These are phyloP conservation scores for Komagataea norvegica DNA, from an alignment of 1,139 yeast genomes.

Conservation along the genomic window DNA sequence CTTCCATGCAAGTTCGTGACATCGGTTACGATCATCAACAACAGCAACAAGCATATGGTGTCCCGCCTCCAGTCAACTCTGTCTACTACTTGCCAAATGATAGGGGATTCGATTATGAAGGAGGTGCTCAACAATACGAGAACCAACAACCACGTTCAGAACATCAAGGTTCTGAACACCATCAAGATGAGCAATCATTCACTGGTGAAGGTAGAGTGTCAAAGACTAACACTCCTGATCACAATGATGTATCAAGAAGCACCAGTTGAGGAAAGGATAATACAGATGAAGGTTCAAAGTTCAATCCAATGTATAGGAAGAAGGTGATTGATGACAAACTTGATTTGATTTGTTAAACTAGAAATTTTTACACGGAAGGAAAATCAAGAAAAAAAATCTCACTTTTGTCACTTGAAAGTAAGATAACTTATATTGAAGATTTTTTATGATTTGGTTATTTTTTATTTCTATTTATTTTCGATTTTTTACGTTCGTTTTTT, in stretches of 20 bases:
- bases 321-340: too few relatives aligned
- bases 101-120: slow-evolving; percentile 12
- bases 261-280: slow-evolving; percentile 1
- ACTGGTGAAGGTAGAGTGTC: slow-evolving; percentile 4
- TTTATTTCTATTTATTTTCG: background rate
- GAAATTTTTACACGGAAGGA: too few relatives aligned
- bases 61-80: slow-evolving; percentile 13
- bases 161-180: slow-evolving; percentile 5
- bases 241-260: slow-evolving; percentile 1
- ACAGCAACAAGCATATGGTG: slow-evolving; percentile 7
- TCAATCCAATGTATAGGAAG: slow-evolving; percentile 23
- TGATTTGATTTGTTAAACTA: too few relatives aligned
- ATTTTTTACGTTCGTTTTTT: background rate
- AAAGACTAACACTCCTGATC: slow-evolving; percentile 8
- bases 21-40: slow-evolving; percentile 3
- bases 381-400: too few relatives aligned
- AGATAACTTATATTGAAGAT: background rate
- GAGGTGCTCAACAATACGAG: slow-evolving; percentile 5
- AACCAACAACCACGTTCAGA: slow-evolving; percentile 4
- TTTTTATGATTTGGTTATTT: background rate
- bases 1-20: slow-evolving; percentile 3
- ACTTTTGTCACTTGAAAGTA: background rate
- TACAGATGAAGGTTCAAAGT: slow-evolving; percentile 19
- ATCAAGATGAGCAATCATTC: slow-evolving; percentile 4
- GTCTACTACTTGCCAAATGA: slow-evolving; percentile 19